Conservation (phyloP, 495 filamentous ascomycete species). For the Daldinia bambusicola region DNA sequence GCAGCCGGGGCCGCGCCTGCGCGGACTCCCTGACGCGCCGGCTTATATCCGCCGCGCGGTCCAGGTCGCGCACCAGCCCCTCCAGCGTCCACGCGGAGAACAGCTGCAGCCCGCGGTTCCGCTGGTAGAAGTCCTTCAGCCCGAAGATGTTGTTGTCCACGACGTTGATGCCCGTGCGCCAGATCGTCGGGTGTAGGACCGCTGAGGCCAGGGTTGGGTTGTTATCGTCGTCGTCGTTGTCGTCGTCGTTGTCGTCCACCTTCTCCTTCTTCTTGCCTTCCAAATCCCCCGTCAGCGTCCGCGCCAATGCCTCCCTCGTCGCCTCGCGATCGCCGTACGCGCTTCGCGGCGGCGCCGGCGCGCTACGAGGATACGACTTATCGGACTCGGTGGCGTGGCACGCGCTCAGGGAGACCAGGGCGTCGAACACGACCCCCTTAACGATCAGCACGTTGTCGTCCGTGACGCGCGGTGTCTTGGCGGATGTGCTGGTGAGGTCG, state of each 20-base stretch:
- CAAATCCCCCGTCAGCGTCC: neutral
- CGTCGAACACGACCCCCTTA: constrained; percentile 24
- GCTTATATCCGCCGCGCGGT: neutral
- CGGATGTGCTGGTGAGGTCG: neutral
- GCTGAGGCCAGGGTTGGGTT: neutral
- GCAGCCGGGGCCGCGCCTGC: neutral
- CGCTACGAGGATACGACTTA: constrained; percentile 16
- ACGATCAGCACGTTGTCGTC: neutral
- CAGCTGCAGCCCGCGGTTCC: constrained; percentile 6
- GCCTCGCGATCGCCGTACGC: constrained; percentile 19
- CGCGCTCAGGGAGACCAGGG: constrained; percentile 20
- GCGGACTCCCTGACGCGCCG: neutral
- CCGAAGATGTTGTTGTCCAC: constrained; percentile 32
- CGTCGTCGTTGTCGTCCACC: neutral
- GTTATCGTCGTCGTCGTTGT: neutral
- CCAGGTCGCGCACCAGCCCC: neutral
- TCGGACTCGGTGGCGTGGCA: constrained; percentile 33
- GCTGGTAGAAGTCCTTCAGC: constrained; percentile 32
- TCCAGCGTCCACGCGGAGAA: neutral
- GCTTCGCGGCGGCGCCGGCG: constrained; percentile 11
- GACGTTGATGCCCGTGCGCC: constrained; percentile 19
- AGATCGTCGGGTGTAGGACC: neutral
- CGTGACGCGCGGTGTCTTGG: neutral
- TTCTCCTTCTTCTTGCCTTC: neutral
- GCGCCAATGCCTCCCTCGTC: neutral